Conservation (phyloP, 179 eudicot species). For the Beta lomatogona region DNA sequence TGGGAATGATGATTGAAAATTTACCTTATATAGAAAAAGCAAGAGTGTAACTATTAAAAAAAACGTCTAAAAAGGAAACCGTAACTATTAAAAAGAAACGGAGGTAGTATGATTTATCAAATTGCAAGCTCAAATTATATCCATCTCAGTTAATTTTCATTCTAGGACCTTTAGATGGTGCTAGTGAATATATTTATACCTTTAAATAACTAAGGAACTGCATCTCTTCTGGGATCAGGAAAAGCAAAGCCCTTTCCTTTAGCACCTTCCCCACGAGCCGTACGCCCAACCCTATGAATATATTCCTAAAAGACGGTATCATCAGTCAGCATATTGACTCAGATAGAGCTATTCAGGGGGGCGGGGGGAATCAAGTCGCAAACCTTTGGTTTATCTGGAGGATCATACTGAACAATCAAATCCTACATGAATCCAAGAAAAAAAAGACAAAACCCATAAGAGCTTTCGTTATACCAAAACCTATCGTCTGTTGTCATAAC, state of each 20-base stretch:
- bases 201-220: conserved; percentile 68
- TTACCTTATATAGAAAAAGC: too few relatives aligned
- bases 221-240: conserved; percentile 83
- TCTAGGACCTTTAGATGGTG: background rate
- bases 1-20: too few relatives aligned
- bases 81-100: too few relatives aligned
- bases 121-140: background rate
- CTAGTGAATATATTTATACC: conserved; percentile 37
- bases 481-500: background rate
- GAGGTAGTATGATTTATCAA: too few relatives aligned
- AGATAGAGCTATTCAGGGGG: background rate
- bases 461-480: background rate
- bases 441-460: background rate
- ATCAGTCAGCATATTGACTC: background rate
- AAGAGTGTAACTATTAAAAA: too few relatives aligned
- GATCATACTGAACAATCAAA: conserved; percentile 95
- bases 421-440: conserved; percentile 48
- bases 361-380: background rate
- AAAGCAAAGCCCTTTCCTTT: conserved; percentile 81
- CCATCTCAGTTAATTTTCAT: background rate
- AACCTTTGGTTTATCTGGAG: conserved; percentile 94
- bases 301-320: conserved; percentile 56
- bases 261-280: conserved; percentile 97
- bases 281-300: conserved; percentile 93
- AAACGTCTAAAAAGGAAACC: too few relatives aligned